Percentiles rank a stretch among this genome's conserved stretches.
phyloP scores from a whole-genome alignment of 306 rosid genomes.

The Rosa persica region DNA sequence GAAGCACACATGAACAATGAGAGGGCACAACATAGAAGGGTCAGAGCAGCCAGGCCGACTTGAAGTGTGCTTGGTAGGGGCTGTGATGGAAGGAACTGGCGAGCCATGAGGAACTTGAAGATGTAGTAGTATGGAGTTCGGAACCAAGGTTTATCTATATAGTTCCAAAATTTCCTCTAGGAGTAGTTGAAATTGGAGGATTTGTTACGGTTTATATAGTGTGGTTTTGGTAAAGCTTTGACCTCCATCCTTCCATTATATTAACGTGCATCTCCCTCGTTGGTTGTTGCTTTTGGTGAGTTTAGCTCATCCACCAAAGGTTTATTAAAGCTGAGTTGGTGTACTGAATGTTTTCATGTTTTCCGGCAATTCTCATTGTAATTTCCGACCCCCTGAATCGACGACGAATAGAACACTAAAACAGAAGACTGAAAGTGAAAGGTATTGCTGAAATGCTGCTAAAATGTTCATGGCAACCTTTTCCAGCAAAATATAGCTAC shows the following conservation, averaged over 20 bases:
- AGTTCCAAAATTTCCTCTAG: conserved; percentile 9
- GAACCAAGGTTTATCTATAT: conserved; percentile 19
- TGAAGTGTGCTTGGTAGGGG: conserved; percentile 38
- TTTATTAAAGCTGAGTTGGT: background rate
- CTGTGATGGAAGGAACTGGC: conserved; percentile 40
- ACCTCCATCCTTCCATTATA: conserved; percentile 6
- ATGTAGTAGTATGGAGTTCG: conserved; percentile 10
- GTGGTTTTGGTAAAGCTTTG: conserved; percentile 56
- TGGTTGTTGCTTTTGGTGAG: background rate
- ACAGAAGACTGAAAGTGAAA: too few relatives aligned
- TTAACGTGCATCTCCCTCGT: background rate
- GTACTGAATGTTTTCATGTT: background rate
- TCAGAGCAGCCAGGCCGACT: conserved; percentile 38
- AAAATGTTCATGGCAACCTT: too few relatives aligned
- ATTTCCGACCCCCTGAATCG: background rate
- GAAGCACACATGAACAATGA: conserved; percentile 85
- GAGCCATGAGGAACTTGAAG: conserved; percentile 54
- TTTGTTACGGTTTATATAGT: conserved; percentile 36
- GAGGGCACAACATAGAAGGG: conserved; percentile 52
- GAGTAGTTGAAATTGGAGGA: conserved; percentile 51
- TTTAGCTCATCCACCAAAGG: conserved; percentile 8
- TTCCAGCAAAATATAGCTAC: too few relatives aligned
- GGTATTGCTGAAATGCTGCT: too few relatives aligned
- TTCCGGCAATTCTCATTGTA: background rate
- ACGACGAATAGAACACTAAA: background rate